Percentiles rank a stretch among this genome's conserved stretches.
Conservation (phyloP, 805 yeast genomes). For the Debaryomyces castellii region DNA sequence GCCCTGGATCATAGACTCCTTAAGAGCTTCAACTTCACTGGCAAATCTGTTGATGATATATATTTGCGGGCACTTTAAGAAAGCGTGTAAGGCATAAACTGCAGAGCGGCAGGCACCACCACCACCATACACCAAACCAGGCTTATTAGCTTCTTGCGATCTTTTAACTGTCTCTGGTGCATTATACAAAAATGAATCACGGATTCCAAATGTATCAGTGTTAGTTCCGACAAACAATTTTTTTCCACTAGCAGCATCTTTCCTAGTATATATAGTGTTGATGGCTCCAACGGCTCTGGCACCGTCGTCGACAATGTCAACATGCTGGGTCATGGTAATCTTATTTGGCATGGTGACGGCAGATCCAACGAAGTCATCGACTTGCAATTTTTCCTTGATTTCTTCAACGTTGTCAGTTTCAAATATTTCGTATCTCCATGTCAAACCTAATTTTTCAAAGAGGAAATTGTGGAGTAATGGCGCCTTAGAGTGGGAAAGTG, state of each 20-base stretch:
- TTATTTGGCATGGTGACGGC: conserved; percentile 36
- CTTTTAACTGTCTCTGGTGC: conserved; percentile 3
- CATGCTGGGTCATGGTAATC: conserved; percentile 22
- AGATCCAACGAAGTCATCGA: conserved; percentile 19
- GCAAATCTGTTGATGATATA: conserved; percentile 29
- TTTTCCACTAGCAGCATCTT: conserved; percentile 8
- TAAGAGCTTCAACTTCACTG: conserved; percentile 22
- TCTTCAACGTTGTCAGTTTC: conserved; percentile 20
- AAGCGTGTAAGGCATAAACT: conserved; percentile 21
- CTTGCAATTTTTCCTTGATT: conserved; percentile 13
- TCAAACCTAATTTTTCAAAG: conserved; percentile 19
- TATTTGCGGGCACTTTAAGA: conserved; percentile 22
- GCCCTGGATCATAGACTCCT: conserved; percentile 15
- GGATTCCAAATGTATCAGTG: conserved; percentile 32
- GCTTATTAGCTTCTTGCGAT: conserved; percentile 5
- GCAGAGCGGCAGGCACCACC: conserved; percentile 37
- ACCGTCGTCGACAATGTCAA: conserved; percentile 25
- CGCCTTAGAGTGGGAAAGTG: conserved; percentile 23
- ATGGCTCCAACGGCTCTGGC: conserved; percentile 34
- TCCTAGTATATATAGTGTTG: conserved; percentile 29
- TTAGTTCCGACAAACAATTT: conserved; percentile 26
- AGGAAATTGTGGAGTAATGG: conserved; percentile 26
- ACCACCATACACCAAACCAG: conserved; percentile 34
- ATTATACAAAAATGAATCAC: conserved; percentile 21
- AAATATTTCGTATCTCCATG: conserved; percentile 21